A percentile compares a stretch with the other conserved stretches of the same genome.
These are phyloP conservation scores for Arthroderma sp. DNA, from an alignment of 2,329 filamentous ascomycete species.

Conservation along the genomic window DNA sequence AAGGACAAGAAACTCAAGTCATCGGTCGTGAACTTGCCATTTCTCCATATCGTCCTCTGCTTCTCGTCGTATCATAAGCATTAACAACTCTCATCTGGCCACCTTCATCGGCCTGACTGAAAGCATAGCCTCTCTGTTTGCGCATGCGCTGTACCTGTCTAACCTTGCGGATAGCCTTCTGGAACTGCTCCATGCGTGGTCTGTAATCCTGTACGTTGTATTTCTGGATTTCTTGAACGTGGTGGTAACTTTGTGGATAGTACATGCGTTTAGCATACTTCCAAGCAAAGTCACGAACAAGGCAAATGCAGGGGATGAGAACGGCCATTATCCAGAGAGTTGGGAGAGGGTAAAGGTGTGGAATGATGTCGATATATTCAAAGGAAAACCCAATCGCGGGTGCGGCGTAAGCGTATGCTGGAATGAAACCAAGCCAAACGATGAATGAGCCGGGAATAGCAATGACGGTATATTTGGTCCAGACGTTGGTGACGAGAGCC, in stretches of 20 bases:
- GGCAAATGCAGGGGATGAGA: slow-evolving; percentile 65
- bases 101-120: slow-evolving; percentile 92
- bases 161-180: slow-evolving; percentile 97
- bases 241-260: slow-evolving; percentile 86
- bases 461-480: slow-evolving; percentile 96
- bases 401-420: slow-evolving; percentile 73
- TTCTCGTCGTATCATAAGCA: slow-evolving; percentile 92
- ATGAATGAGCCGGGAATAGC: slow-evolving; percentile 88
- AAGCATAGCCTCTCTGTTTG: slow-evolving; percentile 96
- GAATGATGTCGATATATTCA: slow-evolving; percentile 77
- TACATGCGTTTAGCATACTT: slow-evolving; percentile 99
- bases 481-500: slow-evolving; percentile 87
- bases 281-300: slow-evolving; percentile 84
- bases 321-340: slow-evolving; percentile 88
- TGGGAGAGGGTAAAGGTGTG: slow-evolving; percentile 65
- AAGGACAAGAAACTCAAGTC: slow-evolving; percentile 12
- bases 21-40: slow-evolving; percentile 56
- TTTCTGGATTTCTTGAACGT: slow-evolving; percentile 99
- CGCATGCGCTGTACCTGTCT: slow-evolving; percentile 97
- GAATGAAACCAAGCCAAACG: slow-evolving; percentile 84
- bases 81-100: slow-evolving; percentile 82
- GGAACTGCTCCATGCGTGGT: slow-evolving; percentile 98
- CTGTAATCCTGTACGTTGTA: slow-evolving; percentile 99
- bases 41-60: slow-evolving; percentile 86
- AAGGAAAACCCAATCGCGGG: slow-evolving; percentile 69